These are phyloP conservation scores for Liriodendron chinense DNA, from an alignment of 164 flowering plant genomes.

Conservation along the genomic window DNA sequence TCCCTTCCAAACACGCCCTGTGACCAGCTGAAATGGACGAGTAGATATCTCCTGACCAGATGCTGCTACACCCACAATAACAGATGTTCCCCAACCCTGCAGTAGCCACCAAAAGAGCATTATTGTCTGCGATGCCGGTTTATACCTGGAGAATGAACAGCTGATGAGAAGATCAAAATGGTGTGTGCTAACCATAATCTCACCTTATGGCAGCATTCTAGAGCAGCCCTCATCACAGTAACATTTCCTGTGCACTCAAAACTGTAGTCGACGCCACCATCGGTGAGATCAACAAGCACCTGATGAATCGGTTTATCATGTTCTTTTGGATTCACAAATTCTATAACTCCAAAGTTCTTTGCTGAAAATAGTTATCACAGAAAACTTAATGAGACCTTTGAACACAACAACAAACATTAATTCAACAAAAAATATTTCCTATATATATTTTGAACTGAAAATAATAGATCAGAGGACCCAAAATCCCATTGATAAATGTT, in stretches of 20 bases:
- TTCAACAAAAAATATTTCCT: not conserved
- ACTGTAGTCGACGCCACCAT: slow-evolving; percentile 99
- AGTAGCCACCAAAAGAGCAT: not conserved
- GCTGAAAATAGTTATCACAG: slow-evolving; percentile 46
- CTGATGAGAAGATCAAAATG: not conserved
- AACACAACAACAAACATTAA: not conserved
- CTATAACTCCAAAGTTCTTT: slow-evolving; percentile 89
- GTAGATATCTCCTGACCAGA: slow-evolving; percentile 95
- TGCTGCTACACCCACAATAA: slow-evolving; percentile 96
- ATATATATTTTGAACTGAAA: not conserved
- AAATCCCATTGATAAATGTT: not conserved
- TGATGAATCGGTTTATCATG: slow-evolving; percentile 93
- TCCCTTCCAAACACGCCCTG: slow-evolving; percentile 99
- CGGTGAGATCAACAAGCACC: slow-evolving; percentile 86
- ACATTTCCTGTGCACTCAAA: slow-evolving; percentile 99
- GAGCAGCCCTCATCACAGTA: slow-evolving; percentile 87
- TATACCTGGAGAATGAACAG: not conserved
- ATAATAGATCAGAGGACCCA: not conserved
- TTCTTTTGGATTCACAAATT: slow-evolving; percentile 91
- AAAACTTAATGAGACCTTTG: not conserved
- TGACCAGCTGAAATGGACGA: slow-evolving; percentile 96
- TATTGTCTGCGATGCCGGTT: not conserved
- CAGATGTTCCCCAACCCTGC: slow-evolving; percentile 99
- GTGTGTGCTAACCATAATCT: slow-evolving; percentile 2
- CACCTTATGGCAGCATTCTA: slow-evolving; percentile 99